A percentile compares a stretch with the other conserved stretches of the same genome.
Evolutionary conservation across 2,329 filamentous ascomycete genomes (phyloP).

Genomic region (Hyphodiscus sp.): DNA sequence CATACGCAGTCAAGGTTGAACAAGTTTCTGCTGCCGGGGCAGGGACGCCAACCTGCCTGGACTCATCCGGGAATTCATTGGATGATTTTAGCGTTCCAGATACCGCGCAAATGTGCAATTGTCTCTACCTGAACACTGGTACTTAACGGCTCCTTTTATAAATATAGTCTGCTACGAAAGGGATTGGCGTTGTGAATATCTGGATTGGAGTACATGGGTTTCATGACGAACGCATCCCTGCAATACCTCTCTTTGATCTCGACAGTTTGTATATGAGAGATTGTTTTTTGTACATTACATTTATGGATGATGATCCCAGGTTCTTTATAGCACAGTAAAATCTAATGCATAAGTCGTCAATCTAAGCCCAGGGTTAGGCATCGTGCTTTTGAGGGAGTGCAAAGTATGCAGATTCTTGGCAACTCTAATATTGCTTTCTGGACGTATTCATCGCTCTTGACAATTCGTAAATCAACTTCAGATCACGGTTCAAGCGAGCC

Average conservation of each 20-base stretch:
- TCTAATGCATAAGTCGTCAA: too few relatives aligned
- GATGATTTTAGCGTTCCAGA: slow-evolving; percentile 32
- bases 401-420: too few relatives aligned
- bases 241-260: background rate
- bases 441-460: too few relatives aligned
- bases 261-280: background rate
- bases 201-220: background rate
- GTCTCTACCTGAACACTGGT: slow-evolving; percentile 24
- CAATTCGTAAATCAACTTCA: too few relatives aligned
- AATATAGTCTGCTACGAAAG: background rate
- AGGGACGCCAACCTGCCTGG: slow-evolving; percentile 48
- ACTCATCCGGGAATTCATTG: slow-evolving; percentile 32
- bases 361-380: too few relatives aligned
- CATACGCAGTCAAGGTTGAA: slow-evolving; percentile 49
- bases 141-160: slow-evolving; percentile 10
- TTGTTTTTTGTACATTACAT: background rate
- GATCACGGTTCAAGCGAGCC: too few relatives aligned
- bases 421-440: too few relatives aligned
- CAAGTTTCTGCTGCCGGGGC: slow-evolving; percentile 43
- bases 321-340: too few relatives aligned
- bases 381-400: too few relatives aligned
- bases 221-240: background rate
- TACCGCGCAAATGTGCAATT: slow-evolving; percentile 16
- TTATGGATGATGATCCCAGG: background rate
- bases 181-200: background rate